Conservation (phyloP, 2,329 filamentous ascomycete genomes). For the Aspergillus udagawae region DNA sequence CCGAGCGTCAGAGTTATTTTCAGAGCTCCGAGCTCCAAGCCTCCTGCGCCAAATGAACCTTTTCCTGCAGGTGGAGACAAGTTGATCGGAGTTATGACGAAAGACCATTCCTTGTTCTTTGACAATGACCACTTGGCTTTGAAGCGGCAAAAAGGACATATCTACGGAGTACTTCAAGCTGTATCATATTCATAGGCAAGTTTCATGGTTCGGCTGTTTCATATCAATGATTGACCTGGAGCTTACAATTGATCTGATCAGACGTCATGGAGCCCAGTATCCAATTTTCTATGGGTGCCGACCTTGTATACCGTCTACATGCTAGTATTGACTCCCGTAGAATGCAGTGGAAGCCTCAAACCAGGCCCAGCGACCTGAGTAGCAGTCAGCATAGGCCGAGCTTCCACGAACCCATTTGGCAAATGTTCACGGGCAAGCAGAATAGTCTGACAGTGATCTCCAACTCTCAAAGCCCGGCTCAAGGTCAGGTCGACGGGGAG, state of each 20-base stretch:
- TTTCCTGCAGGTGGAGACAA: neutral
- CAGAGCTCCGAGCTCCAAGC: neutral
- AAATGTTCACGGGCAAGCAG: neutral
- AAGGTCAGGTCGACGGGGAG: neutral
- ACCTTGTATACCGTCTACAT: neutral
- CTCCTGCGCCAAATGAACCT: neutral
- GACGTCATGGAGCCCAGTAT: neutral
- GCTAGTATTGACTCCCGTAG: too few relatives aligned
- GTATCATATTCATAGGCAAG: neutral
- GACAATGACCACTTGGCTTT: too few relatives aligned
- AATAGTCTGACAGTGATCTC: neutral
- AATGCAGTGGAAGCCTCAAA: neutral
- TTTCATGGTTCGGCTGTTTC: neutral
- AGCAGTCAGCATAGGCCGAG: neutral
- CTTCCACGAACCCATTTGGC: neutral
- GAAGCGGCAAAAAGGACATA: too few relatives aligned
- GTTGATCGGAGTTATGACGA: neutral
- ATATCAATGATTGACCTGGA: neutral
- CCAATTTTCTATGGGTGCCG: too few relatives aligned
- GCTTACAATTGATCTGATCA: too few relatives aligned
- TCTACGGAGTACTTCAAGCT: neutral
- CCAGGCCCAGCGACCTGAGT: too few relatives aligned
- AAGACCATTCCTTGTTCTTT: neutral
- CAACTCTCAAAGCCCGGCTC: neutral
- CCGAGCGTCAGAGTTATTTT: neutral